Conservation (phyloP, 2,329 filamentous ascomycete genomes). For the Exophiala bonariae region DNA sequence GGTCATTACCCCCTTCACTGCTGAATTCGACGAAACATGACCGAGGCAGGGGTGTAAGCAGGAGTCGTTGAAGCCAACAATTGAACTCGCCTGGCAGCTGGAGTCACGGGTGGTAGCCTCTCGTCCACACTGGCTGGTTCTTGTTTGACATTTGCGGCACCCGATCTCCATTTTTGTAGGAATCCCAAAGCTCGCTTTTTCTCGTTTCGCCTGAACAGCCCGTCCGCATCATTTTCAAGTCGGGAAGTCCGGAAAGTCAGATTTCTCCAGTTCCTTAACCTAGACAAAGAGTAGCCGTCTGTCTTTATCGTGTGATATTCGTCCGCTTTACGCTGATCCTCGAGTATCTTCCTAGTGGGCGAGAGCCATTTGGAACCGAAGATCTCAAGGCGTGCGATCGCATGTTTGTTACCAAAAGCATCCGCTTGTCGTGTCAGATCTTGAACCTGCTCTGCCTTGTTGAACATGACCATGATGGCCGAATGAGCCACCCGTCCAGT, state of each 20-base stretch:
- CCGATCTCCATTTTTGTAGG: conserved; percentile 17
- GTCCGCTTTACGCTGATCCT: conserved; percentile 17
- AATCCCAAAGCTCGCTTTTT: conserved; percentile 15
- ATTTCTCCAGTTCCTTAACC: conserved; percentile 19
- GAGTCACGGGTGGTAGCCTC: conserved; percentile 16
- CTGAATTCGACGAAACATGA: conserved; percentile 10
- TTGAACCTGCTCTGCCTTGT: conserved; percentile 12
- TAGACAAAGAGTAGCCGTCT: conserved; percentile 11
- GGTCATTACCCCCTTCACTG: neutral
- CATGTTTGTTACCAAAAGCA: conserved; percentile 7
- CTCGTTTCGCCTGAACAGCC: conserved; percentile 18
- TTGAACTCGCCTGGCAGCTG: conserved; percentile 20
- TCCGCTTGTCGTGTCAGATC: conserved; percentile 10
- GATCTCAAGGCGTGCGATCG: conserved; percentile 12
- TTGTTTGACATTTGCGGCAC: neutral
- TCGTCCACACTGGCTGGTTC: conserved; percentile 10
- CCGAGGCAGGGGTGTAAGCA: conserved; percentile 19
- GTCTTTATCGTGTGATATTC: conserved; percentile 19
- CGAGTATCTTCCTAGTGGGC: conserved; percentile 16
- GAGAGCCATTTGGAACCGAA: conserved; percentile 21
- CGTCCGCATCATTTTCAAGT: conserved; percentile 21
- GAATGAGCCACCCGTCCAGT: conserved; percentile 12
- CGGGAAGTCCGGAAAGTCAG: conserved; percentile 13
- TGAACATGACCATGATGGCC: conserved; percentile 20
- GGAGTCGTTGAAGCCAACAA: conserved; percentile 21